Evolutionary conservation across 2,329 filamentous ascomycete species (phyloP).

Genomic region (Nemania abortiva): DNA sequence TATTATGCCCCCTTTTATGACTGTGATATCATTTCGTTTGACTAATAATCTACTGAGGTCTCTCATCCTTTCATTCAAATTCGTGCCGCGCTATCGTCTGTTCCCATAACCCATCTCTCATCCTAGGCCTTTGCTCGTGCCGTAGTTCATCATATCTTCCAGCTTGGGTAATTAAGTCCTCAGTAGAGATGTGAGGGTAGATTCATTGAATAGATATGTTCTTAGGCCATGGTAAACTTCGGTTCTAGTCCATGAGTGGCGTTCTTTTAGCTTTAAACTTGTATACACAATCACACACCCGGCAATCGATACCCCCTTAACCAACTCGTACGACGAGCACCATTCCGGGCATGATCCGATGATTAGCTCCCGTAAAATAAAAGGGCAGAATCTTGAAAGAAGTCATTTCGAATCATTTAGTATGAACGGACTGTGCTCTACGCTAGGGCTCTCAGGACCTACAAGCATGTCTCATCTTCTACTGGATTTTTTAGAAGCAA

Average conservation of each 20-base stretch:
- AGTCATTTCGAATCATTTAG: too few relatives aligned
- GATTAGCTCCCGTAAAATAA: too few relatives aligned
- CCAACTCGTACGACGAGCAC: background rate
- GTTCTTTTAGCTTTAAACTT: background rate
- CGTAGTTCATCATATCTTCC: background rate
- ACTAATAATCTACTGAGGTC: conserved; percentile 26
- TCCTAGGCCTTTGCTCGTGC: background rate
- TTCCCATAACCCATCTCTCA: background rate
- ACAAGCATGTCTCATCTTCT: too few relatives aligned
- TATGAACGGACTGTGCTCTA: too few relatives aligned
- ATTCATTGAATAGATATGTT: background rate
- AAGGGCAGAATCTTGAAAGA: too few relatives aligned
- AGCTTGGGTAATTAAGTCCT: background rate
- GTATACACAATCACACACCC: background rate
- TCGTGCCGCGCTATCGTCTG: background rate
- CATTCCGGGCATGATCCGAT: too few relatives aligned
- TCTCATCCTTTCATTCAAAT: conserved; percentile 1
- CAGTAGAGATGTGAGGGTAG: background rate
- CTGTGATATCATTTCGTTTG: conserved; percentile 39
- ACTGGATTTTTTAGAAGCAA: background rate
- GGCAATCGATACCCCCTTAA: background rate
- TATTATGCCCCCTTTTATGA: conserved; percentile 37
- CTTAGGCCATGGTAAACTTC: too few relatives aligned
- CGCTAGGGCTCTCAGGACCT: too few relatives aligned
- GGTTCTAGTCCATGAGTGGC: too few relatives aligned